Percentiles rank a stretch among this genome's conserved stretches.
Conservation (phyloP, 345 rosid species). For the Laguncularia racemosa region DNA sequence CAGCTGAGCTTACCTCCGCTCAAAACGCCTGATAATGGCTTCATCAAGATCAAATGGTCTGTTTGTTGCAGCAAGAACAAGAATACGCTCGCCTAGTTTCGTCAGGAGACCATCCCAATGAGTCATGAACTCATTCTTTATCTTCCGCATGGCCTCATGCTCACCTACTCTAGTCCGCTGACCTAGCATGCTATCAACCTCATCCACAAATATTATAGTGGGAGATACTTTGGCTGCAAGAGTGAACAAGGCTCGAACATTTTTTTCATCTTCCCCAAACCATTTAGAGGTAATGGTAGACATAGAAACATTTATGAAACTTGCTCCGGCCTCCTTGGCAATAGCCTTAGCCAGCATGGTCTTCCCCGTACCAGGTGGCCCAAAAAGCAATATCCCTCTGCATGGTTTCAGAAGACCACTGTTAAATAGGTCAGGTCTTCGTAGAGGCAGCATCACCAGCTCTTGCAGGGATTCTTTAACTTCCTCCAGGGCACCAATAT, state of each 20-base stretch:
- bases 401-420: conserved; percentile 93
- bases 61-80: conserved; percentile 96
- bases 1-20: conserved; percentile 49
- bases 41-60: conserved; percentile 96
- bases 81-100: conserved; percentile 67
- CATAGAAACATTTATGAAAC: conserved; percentile 95
- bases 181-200: conserved; percentile 99
- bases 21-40: conserved; percentile 89
- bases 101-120: conserved; percentile 93
- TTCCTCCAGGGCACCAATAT: conserved; percentile 87
- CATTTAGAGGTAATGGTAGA: conserved; percentile 95
- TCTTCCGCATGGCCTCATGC: conserved; percentile 65
- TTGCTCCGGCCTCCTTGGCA: conserved; percentile 91
- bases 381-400: conserved; percentile 89
- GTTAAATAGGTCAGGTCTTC: conserved; percentile 79
- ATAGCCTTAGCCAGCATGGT: conserved; percentile 98
- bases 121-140: conserved; percentile 25
- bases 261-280: conserved; percentile 99
- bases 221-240: conserved; percentile 91
- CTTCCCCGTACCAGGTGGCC: conserved; percentile 98
- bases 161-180: conserved; percentile 89
- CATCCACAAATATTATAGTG: conserved; percentile 85
- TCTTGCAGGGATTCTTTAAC: conserved; percentile 90
- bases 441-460: conserved; percentile 92
- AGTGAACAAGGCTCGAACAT: conserved; percentile 83